phyloP scores from a whole-genome alignment of 306 rosid genomes.

The Oxytropis ochrocephala region DNA sequence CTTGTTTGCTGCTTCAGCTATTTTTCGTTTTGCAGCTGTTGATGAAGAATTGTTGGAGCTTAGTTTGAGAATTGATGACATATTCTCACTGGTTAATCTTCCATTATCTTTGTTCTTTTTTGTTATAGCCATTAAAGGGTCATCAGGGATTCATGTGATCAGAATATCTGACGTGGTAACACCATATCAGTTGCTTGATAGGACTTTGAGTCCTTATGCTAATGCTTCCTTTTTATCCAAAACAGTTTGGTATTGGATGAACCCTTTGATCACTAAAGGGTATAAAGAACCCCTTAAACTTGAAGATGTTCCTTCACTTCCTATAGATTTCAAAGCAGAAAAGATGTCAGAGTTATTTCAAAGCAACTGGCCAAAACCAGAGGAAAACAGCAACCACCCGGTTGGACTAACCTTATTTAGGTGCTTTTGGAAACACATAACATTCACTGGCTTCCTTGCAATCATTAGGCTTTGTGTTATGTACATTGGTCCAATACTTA shows the following conservation, averaged over 20 bases:
- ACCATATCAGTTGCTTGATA: not conserved
- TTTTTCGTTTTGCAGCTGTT: conserved; percentile 5
- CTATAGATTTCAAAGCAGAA: conserved; percentile 22
- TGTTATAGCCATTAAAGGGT: not conserved
- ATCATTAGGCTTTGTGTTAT: conserved; percentile 42
- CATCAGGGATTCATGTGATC: conserved; percentile 31
- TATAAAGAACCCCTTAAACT: conserved; percentile 30
- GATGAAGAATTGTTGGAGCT: not conserved
- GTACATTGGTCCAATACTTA: conserved; percentile 70
- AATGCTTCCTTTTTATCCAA: conserved; percentile 26
- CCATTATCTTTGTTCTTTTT: conserved; percentile 23
- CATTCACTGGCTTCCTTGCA: conserved; percentile 68
- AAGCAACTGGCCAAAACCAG: conserved; percentile 64
- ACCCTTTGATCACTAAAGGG: conserved; percentile 32
- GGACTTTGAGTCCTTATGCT: conserved; percentile 32
- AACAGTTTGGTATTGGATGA: conserved; percentile 37
- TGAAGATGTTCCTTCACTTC: conserved; percentile 40
- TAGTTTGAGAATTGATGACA: conserved; percentile 36
- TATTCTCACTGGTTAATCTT: conserved; percentile 30
- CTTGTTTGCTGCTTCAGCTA: conserved; percentile 32
- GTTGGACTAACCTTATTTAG: conserved; percentile 58
- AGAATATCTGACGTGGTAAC: conserved; percentile 20
- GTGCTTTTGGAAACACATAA: conserved; percentile 66
- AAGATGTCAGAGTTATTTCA: conserved; percentile 50
- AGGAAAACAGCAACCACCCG: conserved; percentile 55